phyloP scores from a whole-genome alignment of 2,329 filamentous ascomycete genomes.

The Colletotrichum theobromicola region DNA sequence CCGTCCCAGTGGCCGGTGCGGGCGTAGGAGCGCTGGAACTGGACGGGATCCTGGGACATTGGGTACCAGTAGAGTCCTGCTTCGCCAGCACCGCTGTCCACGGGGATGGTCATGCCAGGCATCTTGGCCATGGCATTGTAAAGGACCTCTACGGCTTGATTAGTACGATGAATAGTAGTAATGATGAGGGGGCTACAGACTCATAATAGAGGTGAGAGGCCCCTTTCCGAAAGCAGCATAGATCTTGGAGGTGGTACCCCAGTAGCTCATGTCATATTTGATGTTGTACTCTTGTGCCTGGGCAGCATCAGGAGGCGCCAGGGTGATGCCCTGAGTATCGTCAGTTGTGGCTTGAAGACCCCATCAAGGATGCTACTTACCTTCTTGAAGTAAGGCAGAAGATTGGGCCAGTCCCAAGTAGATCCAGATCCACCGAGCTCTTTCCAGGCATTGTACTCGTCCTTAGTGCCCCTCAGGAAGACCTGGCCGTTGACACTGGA shows the following conservation, averaged over 20 bases:
- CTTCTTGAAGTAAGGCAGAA: slow-evolving; percentile 51
- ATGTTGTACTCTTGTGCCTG: slow-evolving; percentile 24
- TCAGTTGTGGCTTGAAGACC: neutral
- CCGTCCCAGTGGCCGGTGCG: slow-evolving; percentile 30
- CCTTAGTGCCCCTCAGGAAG: slow-evolving; percentile 37
- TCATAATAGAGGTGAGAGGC: slow-evolving; percentile 17
- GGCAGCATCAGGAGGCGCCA: slow-evolving; percentile 20
- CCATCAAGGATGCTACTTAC: slow-evolving; percentile 20
- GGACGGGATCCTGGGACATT: slow-evolving; percentile 26
- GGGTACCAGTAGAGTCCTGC: slow-evolving; percentile 31
- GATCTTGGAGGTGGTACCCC: slow-evolving; percentile 23
- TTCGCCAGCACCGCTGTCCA: slow-evolving; percentile 28
- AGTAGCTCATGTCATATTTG: slow-evolving; percentile 24
- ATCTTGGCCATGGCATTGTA: slow-evolving; percentile 30
- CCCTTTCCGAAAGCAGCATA: slow-evolving; percentile 22
- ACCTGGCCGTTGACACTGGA: slow-evolving; percentile 44
- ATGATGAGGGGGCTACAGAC: neutral
- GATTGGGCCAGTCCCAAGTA: slow-evolving; percentile 40
- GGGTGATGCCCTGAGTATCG: slow-evolving; percentile 17
- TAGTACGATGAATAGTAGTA: neutral
- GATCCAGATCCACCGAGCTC: slow-evolving; percentile 49
- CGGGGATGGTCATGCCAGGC: slow-evolving; percentile 27
- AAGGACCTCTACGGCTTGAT: slow-evolving; percentile 11
- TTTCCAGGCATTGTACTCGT: slow-evolving; percentile 50
- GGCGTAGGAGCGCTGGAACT: slow-evolving; percentile 27